These are phyloP conservation scores for Phaeosphaeria sp. DNA, from an alignment of 2,329 filamentous ascomycete species.

Conservation along the genomic window DNA sequence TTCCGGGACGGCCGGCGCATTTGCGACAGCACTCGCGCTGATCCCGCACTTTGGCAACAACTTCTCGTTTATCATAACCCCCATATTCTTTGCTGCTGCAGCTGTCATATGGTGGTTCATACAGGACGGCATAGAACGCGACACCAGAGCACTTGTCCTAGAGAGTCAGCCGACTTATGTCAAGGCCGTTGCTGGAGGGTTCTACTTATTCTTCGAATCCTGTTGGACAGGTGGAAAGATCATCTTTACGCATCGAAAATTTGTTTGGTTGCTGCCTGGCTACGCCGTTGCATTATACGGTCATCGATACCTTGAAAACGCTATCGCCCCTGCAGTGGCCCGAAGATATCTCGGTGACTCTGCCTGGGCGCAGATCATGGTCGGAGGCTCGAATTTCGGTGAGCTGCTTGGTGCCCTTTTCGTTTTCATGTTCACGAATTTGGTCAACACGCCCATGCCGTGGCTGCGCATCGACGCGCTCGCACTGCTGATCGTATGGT, in stretches of 20 bases:
- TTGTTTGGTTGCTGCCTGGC: conserved; percentile 59
- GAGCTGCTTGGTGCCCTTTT: conserved; percentile 58
- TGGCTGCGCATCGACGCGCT: conserved; percentile 59
- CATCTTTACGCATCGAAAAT: conserved; percentile 56
- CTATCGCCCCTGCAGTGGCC: conserved; percentile 56
- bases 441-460: conserved; percentile 58
- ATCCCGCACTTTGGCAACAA: conserved; percentile 61
- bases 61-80: conserved; percentile 60
- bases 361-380: conserved; percentile 59
- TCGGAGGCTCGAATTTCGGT: conserved; percentile 60
- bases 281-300: conserved; percentile 59
- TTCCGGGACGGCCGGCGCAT: conserved; percentile 57
- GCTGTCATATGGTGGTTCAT: conserved; percentile 57
- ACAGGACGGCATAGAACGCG: conserved; percentile 41
- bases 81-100: conserved; percentile 55
- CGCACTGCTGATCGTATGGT: conserved; percentile 58
- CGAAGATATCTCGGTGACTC: conserved; percentile 57
- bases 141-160: conserved; percentile 27
- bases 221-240: conserved; percentile 56
- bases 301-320: conserved; percentile 60
- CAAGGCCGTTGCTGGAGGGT: conserved; percentile 49
- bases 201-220: conserved; percentile 56
- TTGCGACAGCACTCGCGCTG: conserved; percentile 58
- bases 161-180: conserved; percentile 45
- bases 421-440: conserved; percentile 59